phyloP scores from a whole-genome alignment of 2,329 filamentous ascomycete species.

The Eutypella sp. region DNA sequence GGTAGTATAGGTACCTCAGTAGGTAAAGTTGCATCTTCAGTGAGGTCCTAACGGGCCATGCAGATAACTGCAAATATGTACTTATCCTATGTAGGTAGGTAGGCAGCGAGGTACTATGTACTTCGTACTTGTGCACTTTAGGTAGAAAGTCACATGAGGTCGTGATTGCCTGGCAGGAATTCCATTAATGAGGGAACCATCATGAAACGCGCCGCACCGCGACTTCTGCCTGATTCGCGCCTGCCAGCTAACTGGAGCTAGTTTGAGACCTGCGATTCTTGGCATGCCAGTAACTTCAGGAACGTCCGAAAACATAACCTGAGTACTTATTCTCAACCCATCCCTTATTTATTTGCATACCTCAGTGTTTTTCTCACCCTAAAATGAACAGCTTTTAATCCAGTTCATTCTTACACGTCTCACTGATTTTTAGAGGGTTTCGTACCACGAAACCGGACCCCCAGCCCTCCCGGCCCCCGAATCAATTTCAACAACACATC shows the following conservation, averaged over 20 bases:
- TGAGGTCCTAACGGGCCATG: too few relatives aligned
- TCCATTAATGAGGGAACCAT: background rate
- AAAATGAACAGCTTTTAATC: too few relatives aligned
- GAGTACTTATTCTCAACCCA: too few relatives aligned
- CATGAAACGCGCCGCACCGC: conserved; percentile 16
- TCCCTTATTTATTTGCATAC: too few relatives aligned
- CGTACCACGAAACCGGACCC: too few relatives aligned
- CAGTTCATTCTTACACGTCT: background rate
- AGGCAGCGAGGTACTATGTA: background rate
- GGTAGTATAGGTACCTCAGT: too few relatives aligned
- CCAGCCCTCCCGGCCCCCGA: too few relatives aligned
- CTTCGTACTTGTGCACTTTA: too few relatives aligned
- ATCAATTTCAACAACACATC: conserved; percentile 10
- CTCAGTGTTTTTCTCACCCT: too few relatives aligned
- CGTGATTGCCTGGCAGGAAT: conserved; percentile 13
- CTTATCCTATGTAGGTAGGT: background rate
- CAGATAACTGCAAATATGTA: too few relatives aligned
- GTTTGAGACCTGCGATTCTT: background rate
- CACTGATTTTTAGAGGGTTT: background rate
- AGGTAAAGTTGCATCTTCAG: too few relatives aligned
- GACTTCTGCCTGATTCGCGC: conserved; percentile 25
- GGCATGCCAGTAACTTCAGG: background rate
- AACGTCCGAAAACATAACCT: background rate
- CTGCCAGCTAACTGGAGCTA: too few relatives aligned
- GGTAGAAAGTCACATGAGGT: conserved; percentile 20